phyloP scores from a whole-genome alignment of 202 grass and related monocot genomes.

The Digitaria exilis region DNA sequence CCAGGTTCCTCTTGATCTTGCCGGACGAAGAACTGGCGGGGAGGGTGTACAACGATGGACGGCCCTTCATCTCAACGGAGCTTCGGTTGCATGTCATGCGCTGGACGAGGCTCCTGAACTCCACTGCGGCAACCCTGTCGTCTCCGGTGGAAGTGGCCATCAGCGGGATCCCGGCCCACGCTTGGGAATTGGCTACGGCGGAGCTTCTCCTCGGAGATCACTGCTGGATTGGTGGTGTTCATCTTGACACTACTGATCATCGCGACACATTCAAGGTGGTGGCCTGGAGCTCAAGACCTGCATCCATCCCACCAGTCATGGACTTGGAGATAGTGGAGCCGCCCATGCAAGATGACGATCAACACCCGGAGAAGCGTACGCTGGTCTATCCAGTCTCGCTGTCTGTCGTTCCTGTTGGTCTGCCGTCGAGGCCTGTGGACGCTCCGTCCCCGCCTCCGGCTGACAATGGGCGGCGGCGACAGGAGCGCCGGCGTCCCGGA shows the following conservation, averaged over 20 bases:
- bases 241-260: fast-evolving
- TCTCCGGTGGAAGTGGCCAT: not conserved
- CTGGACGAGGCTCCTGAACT: not conserved
- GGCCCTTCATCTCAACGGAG: not conserved
- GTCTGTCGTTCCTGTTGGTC: not conserved
- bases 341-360: not conserved
- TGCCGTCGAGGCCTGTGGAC: too few species aligned
- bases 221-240: not conserved
- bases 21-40: not conserved
- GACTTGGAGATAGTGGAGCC: not conserved
- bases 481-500: too few species aligned
- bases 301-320: not conserved
- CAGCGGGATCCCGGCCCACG: not conserved
- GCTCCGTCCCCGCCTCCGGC: too few species aligned
- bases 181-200: not conserved
- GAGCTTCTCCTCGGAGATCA: not conserved
- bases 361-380: not conserved
- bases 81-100: not conserved
- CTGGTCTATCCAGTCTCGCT: not conserved
- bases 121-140: not conserved
- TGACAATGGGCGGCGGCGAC: too few species aligned
- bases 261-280: not conserved
- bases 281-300: not conserved
- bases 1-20: not conserved
- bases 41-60: not conserved